Evolutionary conservation across 495 filamentous ascomycete species (phyloP), one percentile per base, ranked within the genome.

Genomic region (Neurospora sp.): DNA sequence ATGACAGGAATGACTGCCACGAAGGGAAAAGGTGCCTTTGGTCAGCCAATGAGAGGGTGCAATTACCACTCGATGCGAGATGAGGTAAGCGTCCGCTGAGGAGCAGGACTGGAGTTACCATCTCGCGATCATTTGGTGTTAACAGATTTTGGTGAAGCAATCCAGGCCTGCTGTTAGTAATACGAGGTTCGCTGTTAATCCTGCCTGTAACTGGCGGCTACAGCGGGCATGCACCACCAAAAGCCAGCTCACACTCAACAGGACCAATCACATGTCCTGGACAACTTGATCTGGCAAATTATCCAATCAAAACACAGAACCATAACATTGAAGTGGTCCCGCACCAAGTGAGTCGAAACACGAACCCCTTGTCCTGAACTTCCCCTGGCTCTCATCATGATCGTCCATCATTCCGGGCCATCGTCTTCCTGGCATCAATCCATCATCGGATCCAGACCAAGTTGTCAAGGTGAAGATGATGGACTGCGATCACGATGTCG

Each of bases 241-340:
- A 27, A 39, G 76, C 72, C 80, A 77, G 77, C 79, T 73, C 74
- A 75, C 73, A 71, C 46, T 66, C 72, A 37, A 38, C 60, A 27
- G n/a, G 70, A 74, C 73, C 71, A 78, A 81, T 76, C 69, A 73
- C 77, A 79, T 77, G 76, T 78, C 73, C 73, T 73, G 72, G 54
- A 72, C 74, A 78, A 69, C 75, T 74, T 69, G 70, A 73, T 77
- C 14, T n/a, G 40, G 39, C 27, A 11, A 40, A 11, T 39, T 16
- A 69, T 49, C 81, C 79, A 81, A 82, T 79, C 44, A 73, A 39
- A 14, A 23, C 18, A 7, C 20, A n/a, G 27, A 60, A 38, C 74
- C 6, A 27, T 40, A 75, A 77, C 74, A 76, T 31, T 74, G n/a
- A 60, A 70, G 76, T 31, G 72, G 76, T 76, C 75, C 49, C 71